phyloP scores from a whole-genome alignment of 2,329 filamentous ascomycete species.

The Fusarium graminum region DNA sequence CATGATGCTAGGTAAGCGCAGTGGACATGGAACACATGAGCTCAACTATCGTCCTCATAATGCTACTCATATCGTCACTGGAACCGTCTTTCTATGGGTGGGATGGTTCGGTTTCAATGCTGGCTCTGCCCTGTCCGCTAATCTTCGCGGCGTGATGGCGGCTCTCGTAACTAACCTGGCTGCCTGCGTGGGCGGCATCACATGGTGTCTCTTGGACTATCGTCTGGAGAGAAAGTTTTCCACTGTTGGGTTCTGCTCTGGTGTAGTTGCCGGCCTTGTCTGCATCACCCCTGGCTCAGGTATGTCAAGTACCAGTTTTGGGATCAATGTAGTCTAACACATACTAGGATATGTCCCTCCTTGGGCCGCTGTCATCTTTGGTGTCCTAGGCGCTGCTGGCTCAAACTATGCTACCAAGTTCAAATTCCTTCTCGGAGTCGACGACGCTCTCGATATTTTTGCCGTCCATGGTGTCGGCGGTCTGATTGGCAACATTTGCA shows the following conservation, averaged over 20 bases:
- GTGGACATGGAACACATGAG: slow-evolving; percentile 87
- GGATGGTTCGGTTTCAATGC: slow-evolving; percentile 98
- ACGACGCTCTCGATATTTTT: slow-evolving; percentile 91
- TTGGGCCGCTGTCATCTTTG: slow-evolving; percentile 86
- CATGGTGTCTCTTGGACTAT: slow-evolving; percentile 91
- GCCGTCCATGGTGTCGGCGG: slow-evolving; percentile 85
- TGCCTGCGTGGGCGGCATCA: slow-evolving; percentile 86
- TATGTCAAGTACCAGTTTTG: slow-evolving; percentile 43
- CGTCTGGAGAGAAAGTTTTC: slow-evolving; percentile 92
- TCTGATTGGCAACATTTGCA: slow-evolving; percentile 82
- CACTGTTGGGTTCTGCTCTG: slow-evolving; percentile 92
- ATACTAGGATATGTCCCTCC: slow-evolving; percentile 76
- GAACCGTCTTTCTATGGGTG: slow-evolving; percentile 94
- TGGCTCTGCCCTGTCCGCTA: slow-evolving; percentile 83
- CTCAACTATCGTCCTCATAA: slow-evolving; percentile 94
- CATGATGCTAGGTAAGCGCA: slow-evolving; percentile 88
- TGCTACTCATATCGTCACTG: slow-evolving; percentile 91
- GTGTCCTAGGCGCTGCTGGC: slow-evolving; percentile 78
- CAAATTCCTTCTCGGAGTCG: slow-evolving; percentile 84
- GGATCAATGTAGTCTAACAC: slow-evolving; percentile 22
- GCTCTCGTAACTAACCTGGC: slow-evolving; percentile 88
- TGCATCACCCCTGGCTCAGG: slow-evolving; percentile 90
- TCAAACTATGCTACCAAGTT: slow-evolving; percentile 94
- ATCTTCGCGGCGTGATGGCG: slow-evolving; percentile 88
- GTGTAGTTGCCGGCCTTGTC: slow-evolving; percentile 87